phyloP scores from a whole-genome alignment of 2,329 filamentous ascomycete species.

The Fonsecaea pugnacius region DNA sequence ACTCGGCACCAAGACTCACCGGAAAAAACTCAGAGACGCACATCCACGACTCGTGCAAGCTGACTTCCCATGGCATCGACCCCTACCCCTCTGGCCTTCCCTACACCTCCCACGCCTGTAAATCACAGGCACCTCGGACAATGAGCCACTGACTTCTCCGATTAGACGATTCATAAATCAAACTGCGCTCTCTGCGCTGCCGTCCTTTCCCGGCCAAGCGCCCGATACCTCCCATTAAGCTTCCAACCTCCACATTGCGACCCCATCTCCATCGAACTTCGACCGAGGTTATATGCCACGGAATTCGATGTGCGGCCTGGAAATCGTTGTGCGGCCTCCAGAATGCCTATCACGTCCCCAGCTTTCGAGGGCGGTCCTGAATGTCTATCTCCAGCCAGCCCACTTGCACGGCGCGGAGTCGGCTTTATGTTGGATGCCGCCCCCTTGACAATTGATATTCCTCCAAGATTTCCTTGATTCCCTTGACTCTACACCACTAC shows the following conservation, averaged over 20 bases:
- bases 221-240: not conserved
- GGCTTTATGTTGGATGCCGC: not conserved
- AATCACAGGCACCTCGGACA: not conserved
- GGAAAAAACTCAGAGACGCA: too few species aligned
- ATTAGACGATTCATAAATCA: not conserved
- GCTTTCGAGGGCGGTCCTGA: not conserved
- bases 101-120: not conserved
- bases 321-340: not conserved
- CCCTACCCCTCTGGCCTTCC: not conserved
- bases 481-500: not conserved
- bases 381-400: not conserved
- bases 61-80: not conserved
- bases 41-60: too few species aligned
- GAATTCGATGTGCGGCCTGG: not conserved
- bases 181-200: not conserved
- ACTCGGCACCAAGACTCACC: too few species aligned
- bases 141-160: not conserved
- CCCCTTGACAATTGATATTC: not conserved
- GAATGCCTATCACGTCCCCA: not conserved
- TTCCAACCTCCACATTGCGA: not conserved
- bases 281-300: conserved; percentile 5
- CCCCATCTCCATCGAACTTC: not conserved
- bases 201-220: not conserved
- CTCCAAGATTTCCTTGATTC: not conserved
- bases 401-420: not conserved